A percentile compares a stretch with the other conserved stretches of the same genome.
Conservation (phyloP, 2,329 filamentous ascomycete genomes). For the Teratosphaeria pseudoeucalypti region DNA sequence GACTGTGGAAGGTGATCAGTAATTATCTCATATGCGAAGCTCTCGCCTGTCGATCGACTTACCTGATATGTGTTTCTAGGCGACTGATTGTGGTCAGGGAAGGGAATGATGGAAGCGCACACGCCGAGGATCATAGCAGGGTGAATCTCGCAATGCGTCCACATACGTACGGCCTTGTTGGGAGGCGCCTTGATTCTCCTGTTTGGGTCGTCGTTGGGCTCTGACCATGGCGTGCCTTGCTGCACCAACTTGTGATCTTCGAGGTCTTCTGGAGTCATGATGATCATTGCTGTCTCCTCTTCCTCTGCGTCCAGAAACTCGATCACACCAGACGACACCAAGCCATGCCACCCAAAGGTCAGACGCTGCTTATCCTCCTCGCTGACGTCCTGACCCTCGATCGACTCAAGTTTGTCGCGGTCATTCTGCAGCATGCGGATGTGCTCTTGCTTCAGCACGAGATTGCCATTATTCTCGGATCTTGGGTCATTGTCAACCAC, state of each 20-base stretch:
- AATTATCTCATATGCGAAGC: background rate
- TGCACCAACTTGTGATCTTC: constrained; percentile 46
- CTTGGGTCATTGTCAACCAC: constrained; percentile 79
- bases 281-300: constrained; percentile 97
- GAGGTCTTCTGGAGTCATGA: constrained; percentile 94
- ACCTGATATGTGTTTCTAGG: constrained; percentile 74
- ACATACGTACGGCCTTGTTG: constrained; percentile 79
- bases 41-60: background rate
- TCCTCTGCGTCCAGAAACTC: constrained; percentile 97
- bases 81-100: constrained; percentile 97
- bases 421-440: constrained; percentile 67
- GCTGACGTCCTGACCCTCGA: constrained; percentile 45
- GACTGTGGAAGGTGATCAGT: constrained; percentile 54
- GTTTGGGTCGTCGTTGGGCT: constrained; percentile 63
- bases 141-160: constrained; percentile 98
- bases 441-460: constrained; percentile 78
- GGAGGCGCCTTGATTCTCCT: constrained; percentile 79
- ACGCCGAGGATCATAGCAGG: constrained; percentile 98
- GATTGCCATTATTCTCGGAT: constrained; percentile 61
- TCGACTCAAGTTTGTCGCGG: constrained; percentile 40
- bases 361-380: constrained; percentile 47
- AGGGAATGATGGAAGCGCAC: constrained; percentile 97
- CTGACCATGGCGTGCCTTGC: constrained; percentile 26
- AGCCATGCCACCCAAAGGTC: constrained; percentile 78
- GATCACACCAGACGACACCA: constrained; percentile 75